Conservation (phyloP, 306 rosid species). For the Glycine tomentella region DNA sequence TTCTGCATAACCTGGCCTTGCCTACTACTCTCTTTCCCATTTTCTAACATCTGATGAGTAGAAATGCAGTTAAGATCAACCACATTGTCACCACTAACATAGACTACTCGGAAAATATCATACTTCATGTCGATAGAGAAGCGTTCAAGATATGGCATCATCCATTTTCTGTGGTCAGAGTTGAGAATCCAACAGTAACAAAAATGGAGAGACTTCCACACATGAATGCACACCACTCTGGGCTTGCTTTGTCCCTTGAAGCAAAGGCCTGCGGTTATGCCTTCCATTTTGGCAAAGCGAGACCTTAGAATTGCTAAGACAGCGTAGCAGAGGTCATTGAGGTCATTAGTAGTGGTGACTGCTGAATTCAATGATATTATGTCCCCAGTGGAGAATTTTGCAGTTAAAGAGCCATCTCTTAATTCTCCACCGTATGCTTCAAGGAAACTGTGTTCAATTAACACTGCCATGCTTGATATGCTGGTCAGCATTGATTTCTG, state of each 20-base stretch:
- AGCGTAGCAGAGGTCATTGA: slow-evolving; percentile 65
- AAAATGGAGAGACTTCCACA: slow-evolving; percentile 75
- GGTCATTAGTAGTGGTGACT: slow-evolving; percentile 42
- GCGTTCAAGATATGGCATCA: slow-evolving; percentile 72
- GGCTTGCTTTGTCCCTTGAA: slow-evolving; percentile 68
- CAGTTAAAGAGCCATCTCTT: slow-evolving; percentile 62
- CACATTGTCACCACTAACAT: slow-evolving; percentile 60
- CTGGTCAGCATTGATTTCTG: slow-evolving; percentile 72
- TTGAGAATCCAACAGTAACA: slow-evolving; percentile 78
- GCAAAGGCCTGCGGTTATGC: slow-evolving; percentile 69
- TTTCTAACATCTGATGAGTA: slow-evolving; percentile 55
- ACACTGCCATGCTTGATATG: slow-evolving; percentile 64
- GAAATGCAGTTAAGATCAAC: slow-evolving; percentile 48
- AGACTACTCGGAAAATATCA: slow-evolving; percentile 71
- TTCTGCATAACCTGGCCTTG: slow-evolving; percentile 61
- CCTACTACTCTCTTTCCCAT: slow-evolving; percentile 51
- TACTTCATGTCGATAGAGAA: slow-evolving; percentile 69
- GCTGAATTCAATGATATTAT: slow-evolving; percentile 58
- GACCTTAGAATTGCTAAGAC: slow-evolving; percentile 64
- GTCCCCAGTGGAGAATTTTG: slow-evolving; percentile 68
- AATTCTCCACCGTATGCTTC: slow-evolving; percentile 81
- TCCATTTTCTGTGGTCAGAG: slow-evolving; percentile 56
- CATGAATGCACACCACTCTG: slow-evolving; percentile 58
- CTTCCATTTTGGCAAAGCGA: slow-evolving; percentile 61
- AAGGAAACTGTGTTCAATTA: slow-evolving; percentile 69